Evolutionary conservation across 2,329 filamentous ascomycete genomes (phyloP).

Genomic region (Leptographium lundbergii): DNA sequence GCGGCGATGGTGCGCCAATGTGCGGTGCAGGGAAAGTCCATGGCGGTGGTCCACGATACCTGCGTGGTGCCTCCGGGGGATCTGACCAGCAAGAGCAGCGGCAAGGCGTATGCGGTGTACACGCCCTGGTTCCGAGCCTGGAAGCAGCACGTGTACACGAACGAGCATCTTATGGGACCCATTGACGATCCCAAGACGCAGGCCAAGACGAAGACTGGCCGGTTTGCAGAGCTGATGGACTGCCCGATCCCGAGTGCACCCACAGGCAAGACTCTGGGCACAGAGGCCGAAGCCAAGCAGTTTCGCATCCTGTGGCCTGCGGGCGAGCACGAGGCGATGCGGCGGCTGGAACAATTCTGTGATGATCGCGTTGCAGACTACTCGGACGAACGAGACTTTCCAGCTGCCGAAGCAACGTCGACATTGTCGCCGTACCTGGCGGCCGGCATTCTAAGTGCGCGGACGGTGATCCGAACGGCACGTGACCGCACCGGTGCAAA

Average conservation of each 20-base stretch:
- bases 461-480: conserved; percentile 49
- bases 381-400: neutral
- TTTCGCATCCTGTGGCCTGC: neutral
- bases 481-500: no score
- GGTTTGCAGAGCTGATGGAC: conserved; percentile 36
- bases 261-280: neutral
- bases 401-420: neutral
- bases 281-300: neutral
- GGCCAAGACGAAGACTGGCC: neutral
- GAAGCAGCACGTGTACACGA: conserved; percentile 62
- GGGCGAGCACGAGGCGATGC: neutral
- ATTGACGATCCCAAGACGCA: neutral
- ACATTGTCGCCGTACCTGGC: neutral
- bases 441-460: conserved; percentile 72
- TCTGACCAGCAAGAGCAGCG: conserved; percentile 52
- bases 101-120: conserved; percentile 76
- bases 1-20: neutral
- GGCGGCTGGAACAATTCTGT: neutral
- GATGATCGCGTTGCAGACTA: neutral
- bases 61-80: conserved; percentile 60
- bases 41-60: neutral
- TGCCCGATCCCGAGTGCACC: neutral
- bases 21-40: neutral
- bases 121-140: conserved; percentile 71
- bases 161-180: conserved; percentile 40